phyloP scores from a whole-genome alignment of 305 asterid genomes.

The Monarda citriodora region DNA sequence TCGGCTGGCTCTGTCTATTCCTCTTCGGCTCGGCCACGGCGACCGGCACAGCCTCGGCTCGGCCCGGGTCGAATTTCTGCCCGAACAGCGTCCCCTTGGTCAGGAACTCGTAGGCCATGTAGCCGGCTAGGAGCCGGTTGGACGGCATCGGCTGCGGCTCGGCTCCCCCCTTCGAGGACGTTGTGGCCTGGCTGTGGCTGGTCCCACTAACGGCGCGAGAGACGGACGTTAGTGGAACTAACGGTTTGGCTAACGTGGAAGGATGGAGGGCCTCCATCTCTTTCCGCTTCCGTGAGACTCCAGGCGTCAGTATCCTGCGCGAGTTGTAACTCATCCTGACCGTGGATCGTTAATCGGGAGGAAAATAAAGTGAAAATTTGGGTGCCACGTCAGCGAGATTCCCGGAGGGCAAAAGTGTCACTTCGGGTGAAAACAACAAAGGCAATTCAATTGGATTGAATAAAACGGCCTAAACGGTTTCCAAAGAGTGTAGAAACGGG shows the following conservation, averaged over 20 bases:
- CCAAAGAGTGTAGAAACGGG: background rate
- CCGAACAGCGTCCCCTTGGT: slow-evolving; percentile 55
- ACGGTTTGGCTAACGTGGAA: slow-evolving; percentile 35
- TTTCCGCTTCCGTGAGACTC: slow-evolving; percentile 61
- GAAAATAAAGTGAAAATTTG: background rate
- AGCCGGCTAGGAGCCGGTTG: slow-evolving; percentile 68
- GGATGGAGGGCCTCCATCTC: slow-evolving; percentile 38
- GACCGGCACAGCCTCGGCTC: slow-evolving; percentile 43
- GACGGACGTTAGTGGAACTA: slow-evolving; percentile 29
- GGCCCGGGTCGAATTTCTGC: slow-evolving; percentile 56
- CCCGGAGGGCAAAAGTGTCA: slow-evolving; percentile 22
- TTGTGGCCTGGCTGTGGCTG: slow-evolving; percentile 11
- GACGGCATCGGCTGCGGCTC: slow-evolving; percentile 31
- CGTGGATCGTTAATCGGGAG: slow-evolving; percentile 21
- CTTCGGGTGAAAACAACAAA: slow-evolving; percentile 12
- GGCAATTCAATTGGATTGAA: slow-evolving; percentile 10
- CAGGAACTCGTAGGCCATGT: slow-evolving; percentile 70
- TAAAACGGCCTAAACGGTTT: slow-evolving; percentile 17
- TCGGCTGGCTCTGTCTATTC: slow-evolving; percentile 21
- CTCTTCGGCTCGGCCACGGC: slow-evolving; percentile 33
- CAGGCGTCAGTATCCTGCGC: slow-evolving; percentile 42
- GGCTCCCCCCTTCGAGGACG: slow-evolving; percentile 29
- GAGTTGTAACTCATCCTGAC: slow-evolving; percentile 53
- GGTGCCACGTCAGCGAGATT: slow-evolving; percentile 37
- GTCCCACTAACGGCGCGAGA: slow-evolving; percentile 27